phyloP scores from a whole-genome alignment of 140 eudicot species.

The Bidens hawaiensis region DNA sequence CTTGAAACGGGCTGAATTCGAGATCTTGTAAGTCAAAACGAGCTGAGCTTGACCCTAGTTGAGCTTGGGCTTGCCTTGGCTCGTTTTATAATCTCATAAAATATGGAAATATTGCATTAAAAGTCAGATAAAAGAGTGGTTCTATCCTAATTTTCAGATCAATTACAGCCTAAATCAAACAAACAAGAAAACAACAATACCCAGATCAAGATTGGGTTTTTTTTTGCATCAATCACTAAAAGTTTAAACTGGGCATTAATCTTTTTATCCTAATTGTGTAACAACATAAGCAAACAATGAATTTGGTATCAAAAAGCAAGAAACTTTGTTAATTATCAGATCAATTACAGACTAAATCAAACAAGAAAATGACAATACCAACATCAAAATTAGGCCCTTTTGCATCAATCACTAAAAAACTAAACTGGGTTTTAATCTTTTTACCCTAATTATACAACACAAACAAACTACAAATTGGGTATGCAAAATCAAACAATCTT shows the following conservation, averaged over 20 bases:
- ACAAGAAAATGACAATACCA: no score
- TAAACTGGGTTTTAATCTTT: no score
- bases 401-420: no score
- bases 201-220: neutral
- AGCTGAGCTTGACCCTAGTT: no score
- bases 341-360: neutral
- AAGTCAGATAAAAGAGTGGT: neutral
- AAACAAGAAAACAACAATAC: neutral
- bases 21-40: no score
- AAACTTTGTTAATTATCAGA: no score
- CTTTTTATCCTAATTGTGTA: neutral
- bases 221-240: neutral
- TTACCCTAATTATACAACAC: slow-evolving; percentile 2
- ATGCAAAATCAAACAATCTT: neutral
- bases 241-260: no score
- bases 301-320: neutral
- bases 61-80: no score
- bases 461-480: neutral
- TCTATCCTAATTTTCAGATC: neutral
- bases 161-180: neutral
- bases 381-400: no score
- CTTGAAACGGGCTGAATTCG: no score
- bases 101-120: neutral
- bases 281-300: neutral
- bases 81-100: neutral